phyloP scores from a whole-genome alignment of 306 rosid species.

The Vigna trinervia region DNA sequence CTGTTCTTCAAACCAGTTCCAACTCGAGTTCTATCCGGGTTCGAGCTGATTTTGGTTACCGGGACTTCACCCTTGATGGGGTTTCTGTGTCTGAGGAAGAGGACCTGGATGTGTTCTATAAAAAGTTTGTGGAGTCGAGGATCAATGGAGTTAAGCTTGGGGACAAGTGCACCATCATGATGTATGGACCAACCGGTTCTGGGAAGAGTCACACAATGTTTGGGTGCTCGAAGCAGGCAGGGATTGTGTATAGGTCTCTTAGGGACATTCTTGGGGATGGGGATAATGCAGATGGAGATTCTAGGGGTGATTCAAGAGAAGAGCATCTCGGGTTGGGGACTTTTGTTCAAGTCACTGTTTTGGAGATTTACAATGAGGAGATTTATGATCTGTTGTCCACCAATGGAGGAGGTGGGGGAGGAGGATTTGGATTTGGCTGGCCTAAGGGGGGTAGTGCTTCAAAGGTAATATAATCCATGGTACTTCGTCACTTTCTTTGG shows the following conservation, averaged over 20 bases:
- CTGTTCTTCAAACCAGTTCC: conserved; percentile 67
- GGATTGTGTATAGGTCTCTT: conserved; percentile 86
- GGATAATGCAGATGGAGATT: conserved; percentile 43
- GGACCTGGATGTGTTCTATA: conserved; percentile 70
- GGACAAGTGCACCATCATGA: conserved; percentile 94
- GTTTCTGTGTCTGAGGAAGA: conserved; percentile 88
- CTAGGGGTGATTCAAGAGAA: conserved; percentile 43
- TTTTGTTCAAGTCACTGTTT: conserved; percentile 91
- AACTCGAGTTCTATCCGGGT: conserved; percentile 67
- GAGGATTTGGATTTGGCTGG: conserved; percentile 86
- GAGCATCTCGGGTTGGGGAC: conserved; percentile 52
- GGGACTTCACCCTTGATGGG: conserved; percentile 95
- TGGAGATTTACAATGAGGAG: conserved; percentile 98
- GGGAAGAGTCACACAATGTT: conserved; percentile 99
- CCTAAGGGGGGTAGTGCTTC: conserved; percentile 82
- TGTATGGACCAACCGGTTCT: conserved; percentile 98
- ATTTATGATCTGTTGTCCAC: conserved; percentile 82
- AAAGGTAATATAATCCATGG: conserved; percentile 60
- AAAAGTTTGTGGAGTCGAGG: conserved; percentile 81
- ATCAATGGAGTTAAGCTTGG: conserved; percentile 77
- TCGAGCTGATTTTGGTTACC: conserved; percentile 89
- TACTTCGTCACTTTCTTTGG: background rate
- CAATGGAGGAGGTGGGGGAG: conserved; percentile 68
- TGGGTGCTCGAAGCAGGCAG: conserved; percentile 85
- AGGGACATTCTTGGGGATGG: conserved; percentile 86